Evolutionary conservation across 2,329 filamentous ascomycete species (phyloP).

Genomic region (Bimuria novae-zelandiae): DNA sequence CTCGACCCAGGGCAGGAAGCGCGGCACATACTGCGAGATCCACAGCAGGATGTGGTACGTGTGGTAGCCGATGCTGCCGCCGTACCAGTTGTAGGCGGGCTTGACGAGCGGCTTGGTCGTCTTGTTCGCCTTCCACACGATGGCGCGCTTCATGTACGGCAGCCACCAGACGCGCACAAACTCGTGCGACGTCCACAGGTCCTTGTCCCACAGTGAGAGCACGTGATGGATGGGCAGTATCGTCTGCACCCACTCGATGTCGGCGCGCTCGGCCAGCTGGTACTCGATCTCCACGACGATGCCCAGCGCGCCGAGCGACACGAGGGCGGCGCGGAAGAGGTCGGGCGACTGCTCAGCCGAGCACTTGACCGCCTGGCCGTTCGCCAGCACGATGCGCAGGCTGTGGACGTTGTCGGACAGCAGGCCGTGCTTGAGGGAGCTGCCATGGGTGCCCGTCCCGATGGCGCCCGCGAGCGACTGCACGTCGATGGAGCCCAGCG

Average conservation of each 20-base stretch:
- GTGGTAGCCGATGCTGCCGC: conserved; percentile 79
- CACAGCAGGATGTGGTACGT: conserved; percentile 91
- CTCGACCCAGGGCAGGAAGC: conserved; percentile 84
- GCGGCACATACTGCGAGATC: conserved; percentile 75
- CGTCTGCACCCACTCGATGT: conserved; percentile 84
- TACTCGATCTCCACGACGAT: conserved; percentile 91
- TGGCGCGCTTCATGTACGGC: conserved; percentile 84
- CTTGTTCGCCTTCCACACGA: conserved; percentile 87
- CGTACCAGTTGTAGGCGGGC: conserved; percentile 76
- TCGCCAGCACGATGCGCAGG: conserved; percentile 79
- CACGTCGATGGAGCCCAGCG: conserved; percentile 91
- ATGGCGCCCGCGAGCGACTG: conserved; percentile 94
- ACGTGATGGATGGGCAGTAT: conserved; percentile 72
- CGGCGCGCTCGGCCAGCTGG: conserved; percentile 76
- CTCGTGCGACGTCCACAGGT: conserved; percentile 82
- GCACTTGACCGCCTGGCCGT: conserved; percentile 75
- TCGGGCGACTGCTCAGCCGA: conserved; percentile 69
- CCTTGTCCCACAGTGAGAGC: conserved; percentile 70
- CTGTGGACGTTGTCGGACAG: conserved; percentile 77
- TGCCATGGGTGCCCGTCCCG: conserved; percentile 91
- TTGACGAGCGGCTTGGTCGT: conserved; percentile 65
- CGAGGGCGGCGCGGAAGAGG: conserved; percentile 84
- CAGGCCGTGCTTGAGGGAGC: conserved; percentile 80
- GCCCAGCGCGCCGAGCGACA: conserved; percentile 87
- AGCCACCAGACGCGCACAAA: conserved; percentile 98